Conservation (phyloP, 345 rosid genomes). For the Lumnitzera littorea region DNA sequence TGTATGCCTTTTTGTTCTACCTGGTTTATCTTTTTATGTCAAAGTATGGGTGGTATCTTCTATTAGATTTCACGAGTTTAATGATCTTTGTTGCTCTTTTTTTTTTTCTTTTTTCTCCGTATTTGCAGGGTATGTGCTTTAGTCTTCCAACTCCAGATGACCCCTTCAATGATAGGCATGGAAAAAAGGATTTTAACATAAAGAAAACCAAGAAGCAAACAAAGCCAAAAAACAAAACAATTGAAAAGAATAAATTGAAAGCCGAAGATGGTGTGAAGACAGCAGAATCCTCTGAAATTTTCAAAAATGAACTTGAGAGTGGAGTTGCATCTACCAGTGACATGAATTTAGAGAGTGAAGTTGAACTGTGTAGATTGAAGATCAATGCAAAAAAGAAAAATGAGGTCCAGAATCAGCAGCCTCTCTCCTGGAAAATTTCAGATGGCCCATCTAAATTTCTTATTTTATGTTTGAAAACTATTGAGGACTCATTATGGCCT, state of each 20-base stretch:
- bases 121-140: conserved; percentile 81
- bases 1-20: neutral
- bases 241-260: conserved; percentile 2
- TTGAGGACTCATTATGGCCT: conserved; percentile 38
- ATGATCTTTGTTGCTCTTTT: neutral
- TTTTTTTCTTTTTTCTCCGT: neutral
- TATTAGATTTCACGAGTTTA: conserved; percentile 1
- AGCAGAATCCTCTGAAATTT: conserved; percentile 2
- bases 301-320: conserved; percentile 13
- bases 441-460: conserved; percentile 57
- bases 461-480: conserved; percentile 42
- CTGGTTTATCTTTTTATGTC: neutral
- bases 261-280: conserved; percentile 9
- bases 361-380: conserved; percentile 8
- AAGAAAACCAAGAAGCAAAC: conserved; percentile 19
- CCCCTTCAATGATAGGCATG: conserved; percentile 63
- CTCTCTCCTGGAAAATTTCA: conserved; percentile 12
- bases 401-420: neutral
- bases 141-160: conserved; percentile 75
- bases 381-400: conserved; percentile 5
- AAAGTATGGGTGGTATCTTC: neutral
- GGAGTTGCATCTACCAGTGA: neutral
- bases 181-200: conserved; percentile 23
- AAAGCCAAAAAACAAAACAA: conserved; percentile 10
- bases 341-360: too few species aligned